A percentile compares a stretch with the other conserved stretches of the same genome.
These are phyloP conservation scores for Candida orba DNA, from an alignment of 805 yeast genomes.

Conservation along the genomic window DNA sequence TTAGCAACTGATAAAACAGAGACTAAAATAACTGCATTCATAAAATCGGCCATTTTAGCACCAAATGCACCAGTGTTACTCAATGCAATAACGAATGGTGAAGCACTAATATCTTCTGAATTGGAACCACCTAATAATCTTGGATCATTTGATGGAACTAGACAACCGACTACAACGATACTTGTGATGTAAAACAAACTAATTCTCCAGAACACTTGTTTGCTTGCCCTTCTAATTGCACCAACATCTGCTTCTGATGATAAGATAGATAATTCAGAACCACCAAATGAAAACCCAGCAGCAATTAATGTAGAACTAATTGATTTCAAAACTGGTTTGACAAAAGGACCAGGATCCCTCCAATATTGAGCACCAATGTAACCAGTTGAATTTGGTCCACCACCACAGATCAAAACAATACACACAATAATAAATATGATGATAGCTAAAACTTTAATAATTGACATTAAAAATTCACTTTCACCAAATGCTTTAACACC, in stretches of 20 bases:
- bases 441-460: constrained; percentile 39
- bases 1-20: constrained; percentile 72
- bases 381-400: constrained; percentile 35
- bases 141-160: constrained; percentile 58
- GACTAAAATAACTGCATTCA: constrained; percentile 61
- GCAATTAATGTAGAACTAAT: constrained; percentile 66
- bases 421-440: constrained; percentile 45
- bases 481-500: constrained; percentile 53
- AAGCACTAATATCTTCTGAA: constrained; percentile 57
- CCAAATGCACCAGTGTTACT: constrained; percentile 51
- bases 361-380: constrained; percentile 39
- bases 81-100: constrained; percentile 76
- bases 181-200: constrained; percentile 60
- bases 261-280: constrained; percentile 66
- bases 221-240: constrained; percentile 53
- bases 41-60: constrained; percentile 54
- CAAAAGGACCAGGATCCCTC: constrained; percentile 48
- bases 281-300: constrained; percentile 73
- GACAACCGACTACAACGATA: constrained; percentile 50
- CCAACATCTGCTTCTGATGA: constrained; percentile 72
- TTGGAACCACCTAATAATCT: constrained; percentile 41
- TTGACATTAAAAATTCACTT: constrained; percentile 40
- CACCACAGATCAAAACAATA: constrained; percentile 37
- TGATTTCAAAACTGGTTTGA: constrained; percentile 55
- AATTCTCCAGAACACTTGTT: constrained; percentile 81